Evolutionary conservation across 2,329 filamentous ascomycete species (phyloP), one percentile per base, ranked within the genome.

Genomic region (Diaporthe australafricana): DNA sequence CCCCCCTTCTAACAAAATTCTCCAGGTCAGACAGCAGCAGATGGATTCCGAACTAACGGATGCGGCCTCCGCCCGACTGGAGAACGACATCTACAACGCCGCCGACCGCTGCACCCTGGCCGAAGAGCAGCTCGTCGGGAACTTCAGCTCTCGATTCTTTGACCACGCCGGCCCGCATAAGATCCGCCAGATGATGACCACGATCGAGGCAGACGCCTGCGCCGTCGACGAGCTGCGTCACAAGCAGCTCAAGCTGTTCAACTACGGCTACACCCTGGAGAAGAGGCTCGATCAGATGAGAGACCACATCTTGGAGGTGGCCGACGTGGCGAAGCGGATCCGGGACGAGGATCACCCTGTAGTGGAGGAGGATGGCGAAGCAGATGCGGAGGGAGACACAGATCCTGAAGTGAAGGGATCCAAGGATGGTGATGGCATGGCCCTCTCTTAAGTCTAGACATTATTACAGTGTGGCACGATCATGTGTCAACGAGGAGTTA

Each of bases 241-340:
- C 3, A 50, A 38, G n/a, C 60, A 65, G 45, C n/a, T 6, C 14
- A 7, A 25, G 0, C 3, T 65, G 30, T 2, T 14, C 45, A 65
- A 50, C n/a, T 50, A 12, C n/a, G 45, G 60, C 60, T 50, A 38
- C 45, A 38, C 2, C 20, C 27, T 65, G 14, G 60, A 25, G 30
- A 50, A 5, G 60, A 48, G n/a, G 60, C 22, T 65, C 14, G 2
- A 4, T 4, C 20, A 38, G 42, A 50, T 30, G n/a, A 30, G 50
- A n/a, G 4, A 5, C 8, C n/a, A 50, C 45, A 65, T 65, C 11
- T n/a, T n/a, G 12, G n/a, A 50, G 20, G 42, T 65, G 20, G 60
- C 45, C 11, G 60, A 50, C 30, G 27, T 65, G 30, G 60, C 60
- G 30, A 65, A 38, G 60, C 20, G 14, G 30, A 38, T 65, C 45